Evolutionary conservation across 2,329 filamentous ascomycete species (phyloP), one percentile per base, ranked within the genome.

Genomic region (Ambrosiella beaveri): DNA sequence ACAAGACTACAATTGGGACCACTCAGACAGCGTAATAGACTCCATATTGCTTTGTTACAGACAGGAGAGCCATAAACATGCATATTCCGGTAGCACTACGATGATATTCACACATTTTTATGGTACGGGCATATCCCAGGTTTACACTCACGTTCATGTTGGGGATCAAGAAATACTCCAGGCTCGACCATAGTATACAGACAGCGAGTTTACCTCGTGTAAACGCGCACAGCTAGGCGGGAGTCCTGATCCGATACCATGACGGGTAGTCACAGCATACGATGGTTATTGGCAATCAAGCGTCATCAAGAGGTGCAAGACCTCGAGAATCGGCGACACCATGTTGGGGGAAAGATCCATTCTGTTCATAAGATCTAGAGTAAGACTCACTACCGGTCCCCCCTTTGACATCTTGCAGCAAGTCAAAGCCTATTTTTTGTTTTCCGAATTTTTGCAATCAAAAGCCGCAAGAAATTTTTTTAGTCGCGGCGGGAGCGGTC

Each of bases 301-400:
- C 88, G 69, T 93, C 81, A 79, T 87, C 84, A 75, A 76, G 75
- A 67, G 40, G 71, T 71, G 66, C 67, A 59, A 64, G 37, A 65
- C 67, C 69, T 69, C 68, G 73, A 81, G 83, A 88, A 77, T 91
- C 85, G 72, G 88, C 88, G 88, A 95, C 88, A 95, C 88, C 88
- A 89, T 78, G 68, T 76, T 75, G 73, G 73, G 72, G 71, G 72
- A 71, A 72, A 77, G 74, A 78, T 78, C 75, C 74, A 74, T 71
- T 74, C 71, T 73, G 57, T 76, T 73, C 68, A 77, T 61, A 57
- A 60, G 75, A 80, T 75, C 78, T 81, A 77, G 72, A 71, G 69
- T 71, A 67, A 54, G 68, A 71, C 75, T 76, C 74, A 76, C 74
- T 77, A 74, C 71, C 71, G 71, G 56, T 58, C 56, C 75, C 75